Conservation (phyloP, 768 basidiomycete genomes). For the Leucosporidium creatinivorum region DNA sequence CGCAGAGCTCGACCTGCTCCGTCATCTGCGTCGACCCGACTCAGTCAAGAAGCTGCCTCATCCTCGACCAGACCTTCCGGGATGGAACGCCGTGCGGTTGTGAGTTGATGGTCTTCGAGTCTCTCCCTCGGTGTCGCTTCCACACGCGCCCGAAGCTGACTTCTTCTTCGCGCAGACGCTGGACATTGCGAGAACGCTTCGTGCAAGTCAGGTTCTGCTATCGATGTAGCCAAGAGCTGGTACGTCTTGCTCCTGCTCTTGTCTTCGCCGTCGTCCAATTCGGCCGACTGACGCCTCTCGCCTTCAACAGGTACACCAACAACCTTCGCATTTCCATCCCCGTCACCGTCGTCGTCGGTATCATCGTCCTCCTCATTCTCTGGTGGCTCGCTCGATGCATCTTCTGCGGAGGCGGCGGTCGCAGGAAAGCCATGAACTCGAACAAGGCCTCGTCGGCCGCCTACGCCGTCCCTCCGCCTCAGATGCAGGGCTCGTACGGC, state of each 20-base stretch:
- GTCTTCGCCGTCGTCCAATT: not conserved
- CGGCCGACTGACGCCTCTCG: not conserved
- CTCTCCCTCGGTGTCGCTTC: conserved; percentile 44
- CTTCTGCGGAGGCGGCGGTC: conserved; percentile 20
- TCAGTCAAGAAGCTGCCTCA: conserved; percentile 55
- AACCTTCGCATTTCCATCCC: conserved; percentile 71
- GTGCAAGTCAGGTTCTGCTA: conserved; percentile 55
- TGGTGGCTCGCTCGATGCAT: conserved; percentile 43
- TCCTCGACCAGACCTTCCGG: conserved; percentile 62
- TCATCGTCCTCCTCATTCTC: conserved; percentile 56
- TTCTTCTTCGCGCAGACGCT: conserved; percentile 49
- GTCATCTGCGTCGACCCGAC: conserved; percentile 72
- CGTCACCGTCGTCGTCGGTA: conserved; percentile 62
- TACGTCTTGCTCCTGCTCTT: conserved; percentile 19
- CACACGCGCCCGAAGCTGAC: conserved; percentile 64
- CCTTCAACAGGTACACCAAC: conserved; percentile 10
- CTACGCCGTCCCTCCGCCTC: not conserved
- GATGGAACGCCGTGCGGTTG: conserved; percentile 80
- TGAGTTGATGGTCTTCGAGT: conserved; percentile 28
- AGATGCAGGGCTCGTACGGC: too few species aligned
- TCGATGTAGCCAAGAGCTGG: conserved; percentile 51
- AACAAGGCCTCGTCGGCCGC: conserved; percentile 3
- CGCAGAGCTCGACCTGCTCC: conserved; percentile 51
- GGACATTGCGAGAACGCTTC: conserved; percentile 63
- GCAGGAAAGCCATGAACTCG: not conserved